Percentiles rank a stretch among this genome's conserved stretches.
These are phyloP conservation scores for Ziziphus jujuba DNA, from an alignment of 306 rosid genomes.

Conservation along the genomic window DNA sequence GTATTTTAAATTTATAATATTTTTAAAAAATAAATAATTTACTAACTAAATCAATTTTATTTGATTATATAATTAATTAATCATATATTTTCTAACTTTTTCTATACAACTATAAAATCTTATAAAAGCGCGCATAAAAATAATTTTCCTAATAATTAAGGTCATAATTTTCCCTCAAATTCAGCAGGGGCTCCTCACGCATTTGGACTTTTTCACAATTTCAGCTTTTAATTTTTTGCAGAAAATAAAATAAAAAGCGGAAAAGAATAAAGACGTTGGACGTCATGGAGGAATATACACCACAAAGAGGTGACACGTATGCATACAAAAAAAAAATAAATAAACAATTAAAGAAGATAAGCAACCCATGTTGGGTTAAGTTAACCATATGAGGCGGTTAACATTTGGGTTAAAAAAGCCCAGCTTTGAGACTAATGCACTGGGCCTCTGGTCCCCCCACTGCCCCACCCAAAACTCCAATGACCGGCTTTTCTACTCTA, in stretches of 20 bases:
- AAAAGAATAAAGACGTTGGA: constrained; percentile 1
- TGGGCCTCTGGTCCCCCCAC: neutral
- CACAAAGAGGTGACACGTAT: constrained; percentile 31
- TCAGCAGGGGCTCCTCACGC: too few species aligned
- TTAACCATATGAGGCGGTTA: constrained; percentile 31
- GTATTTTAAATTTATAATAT: too few species aligned
- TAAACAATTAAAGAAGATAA: neutral
- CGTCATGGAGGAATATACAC: constrained; percentile 17
- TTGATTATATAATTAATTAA: too few species aligned
- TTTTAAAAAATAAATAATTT: too few species aligned
- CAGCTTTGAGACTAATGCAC: neutral
- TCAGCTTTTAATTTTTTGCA: neutral
- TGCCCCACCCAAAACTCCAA: neutral
- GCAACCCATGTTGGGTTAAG: constrained; percentile 26
- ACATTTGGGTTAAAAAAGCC: too few species aligned
- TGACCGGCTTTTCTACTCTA: neutral
- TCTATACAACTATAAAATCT: too few species aligned
- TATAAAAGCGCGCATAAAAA: too few species aligned
- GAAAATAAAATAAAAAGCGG: neutral
- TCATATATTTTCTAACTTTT: too few species aligned
- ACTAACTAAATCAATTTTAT: too few species aligned
- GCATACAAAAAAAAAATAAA: neutral
- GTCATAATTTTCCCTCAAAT: too few species aligned
- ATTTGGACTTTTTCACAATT: too few species aligned
- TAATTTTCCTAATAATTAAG: too few species aligned